Percentiles rank a stretch among this genome's conserved stretches.
Conservation (phyloP, 2,329 filamentous ascomycete genomes). For the Trichoderma atroviride region DNA sequence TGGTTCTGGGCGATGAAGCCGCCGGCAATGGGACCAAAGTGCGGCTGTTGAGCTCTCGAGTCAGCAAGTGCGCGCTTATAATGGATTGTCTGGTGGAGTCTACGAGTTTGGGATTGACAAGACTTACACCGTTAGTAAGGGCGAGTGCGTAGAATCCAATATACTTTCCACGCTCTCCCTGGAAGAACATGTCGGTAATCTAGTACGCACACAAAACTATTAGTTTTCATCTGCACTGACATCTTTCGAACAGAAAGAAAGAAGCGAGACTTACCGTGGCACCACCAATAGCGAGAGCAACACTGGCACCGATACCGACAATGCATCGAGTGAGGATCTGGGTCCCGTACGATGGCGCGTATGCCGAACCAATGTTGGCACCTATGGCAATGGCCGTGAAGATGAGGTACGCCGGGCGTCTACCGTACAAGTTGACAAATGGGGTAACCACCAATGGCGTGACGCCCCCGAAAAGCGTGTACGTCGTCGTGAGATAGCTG, state of each 20-base stretch:
- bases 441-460: conserved; percentile 14
- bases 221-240: not conserved
- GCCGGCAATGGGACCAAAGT: conserved; percentile 22
- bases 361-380: conserved; percentile 19
- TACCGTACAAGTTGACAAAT: conserved; percentile 18
- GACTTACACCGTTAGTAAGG: conserved; percentile 17
- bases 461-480: conserved; percentile 22
- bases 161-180: conserved; percentile 21
- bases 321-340: conserved; percentile 14
- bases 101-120: not conserved
- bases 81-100: no score
- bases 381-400: conserved; percentile 14
- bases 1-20: conserved; percentile 13
- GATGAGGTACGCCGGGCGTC: conserved; percentile 15
- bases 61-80: not conserved
- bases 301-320: conserved; percentile 12
- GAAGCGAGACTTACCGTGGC: conserved; percentile 2
- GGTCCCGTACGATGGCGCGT: conserved; percentile 18
- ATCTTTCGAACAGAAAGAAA: not conserved
- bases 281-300: conserved; percentile 19
- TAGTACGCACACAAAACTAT: not conserved
- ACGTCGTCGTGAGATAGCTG: conserved; percentile 23
- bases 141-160: conserved; percentile 22
- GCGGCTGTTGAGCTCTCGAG: not conserved
- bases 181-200: conserved; percentile 22